These are phyloP conservation scores for Fusarium sp. DNA, from an alignment of 2,329 filamentous ascomycete genomes.

Conservation along the genomic window DNA sequence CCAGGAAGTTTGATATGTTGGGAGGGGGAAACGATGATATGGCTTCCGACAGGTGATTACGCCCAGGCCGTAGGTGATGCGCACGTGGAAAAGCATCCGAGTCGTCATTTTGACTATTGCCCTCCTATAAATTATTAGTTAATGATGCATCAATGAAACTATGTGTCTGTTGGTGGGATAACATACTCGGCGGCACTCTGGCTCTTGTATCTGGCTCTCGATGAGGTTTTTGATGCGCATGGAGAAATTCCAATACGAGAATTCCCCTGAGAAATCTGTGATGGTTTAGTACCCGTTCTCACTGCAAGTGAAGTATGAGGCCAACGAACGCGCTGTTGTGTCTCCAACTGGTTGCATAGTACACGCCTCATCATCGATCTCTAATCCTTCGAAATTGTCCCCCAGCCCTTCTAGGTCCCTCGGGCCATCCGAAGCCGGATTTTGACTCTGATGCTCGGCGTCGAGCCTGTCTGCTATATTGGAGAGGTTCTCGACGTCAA, in stretches of 20 bases:
- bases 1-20: background rate
- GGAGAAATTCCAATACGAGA: conserved; percentile 1
- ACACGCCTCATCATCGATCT: background rate
- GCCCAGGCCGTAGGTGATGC: background rate
- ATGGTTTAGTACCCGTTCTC: background rate
- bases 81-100: background rate
- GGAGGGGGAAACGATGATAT: background rate
- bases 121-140: background rate
- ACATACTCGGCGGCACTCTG: background rate
- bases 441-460: background rate
- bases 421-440: background rate
- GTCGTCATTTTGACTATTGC: background rate
- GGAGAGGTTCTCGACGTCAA: background rate
- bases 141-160: too few species aligned
- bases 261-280: background rate
- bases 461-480: background rate
- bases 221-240: background rate
- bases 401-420: background rate
- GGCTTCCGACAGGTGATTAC: background rate
- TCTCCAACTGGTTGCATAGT: background rate
- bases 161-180: accelerated
- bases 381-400: background rate
- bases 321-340: background rate
- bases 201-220: background rate
- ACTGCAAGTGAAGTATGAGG: background rate